Evolutionary conservation across 2,329 filamentous ascomycete species (phyloP).

Genomic region (Epichloe uncinata): DNA sequence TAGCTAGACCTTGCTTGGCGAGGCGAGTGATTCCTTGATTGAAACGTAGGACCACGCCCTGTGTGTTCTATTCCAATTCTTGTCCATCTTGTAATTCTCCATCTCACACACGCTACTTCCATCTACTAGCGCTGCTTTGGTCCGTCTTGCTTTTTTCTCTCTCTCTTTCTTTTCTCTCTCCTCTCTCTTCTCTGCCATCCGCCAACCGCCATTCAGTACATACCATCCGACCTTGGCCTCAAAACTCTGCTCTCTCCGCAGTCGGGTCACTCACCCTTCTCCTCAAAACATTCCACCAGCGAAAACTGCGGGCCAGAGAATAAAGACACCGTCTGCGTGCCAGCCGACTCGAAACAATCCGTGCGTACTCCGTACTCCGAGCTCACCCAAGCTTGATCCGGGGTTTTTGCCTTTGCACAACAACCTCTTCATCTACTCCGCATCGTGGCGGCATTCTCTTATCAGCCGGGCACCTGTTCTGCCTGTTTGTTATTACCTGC

Average conservation of each 20-base stretch:
- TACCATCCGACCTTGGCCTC: too few relatives aligned
- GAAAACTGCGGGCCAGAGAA: too few relatives aligned
- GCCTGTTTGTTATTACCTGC: not conserved
- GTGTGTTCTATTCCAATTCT: not conserved
- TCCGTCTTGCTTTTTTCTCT: not conserved
- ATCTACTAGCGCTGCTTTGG: not conserved
- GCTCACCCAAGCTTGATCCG: too few relatives aligned
- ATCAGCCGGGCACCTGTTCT: not conserved
- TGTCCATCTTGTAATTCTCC: not conserved
- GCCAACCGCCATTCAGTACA: slow-evolving; percentile 3
- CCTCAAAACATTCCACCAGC: too few relatives aligned
- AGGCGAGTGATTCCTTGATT: too few relatives aligned
- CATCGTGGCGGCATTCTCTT: not conserved
- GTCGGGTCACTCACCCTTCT: too few relatives aligned
- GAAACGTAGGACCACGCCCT: too few relatives aligned
- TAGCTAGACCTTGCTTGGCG: too few relatives aligned
- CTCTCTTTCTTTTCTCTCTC: not conserved
- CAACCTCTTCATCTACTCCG: not conserved
- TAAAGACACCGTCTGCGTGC: too few relatives aligned
- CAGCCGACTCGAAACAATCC: too few relatives aligned
- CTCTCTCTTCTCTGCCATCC: not conserved
- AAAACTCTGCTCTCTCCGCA: too few relatives aligned
- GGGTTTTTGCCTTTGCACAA: not conserved
- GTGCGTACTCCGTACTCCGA: too few relatives aligned
- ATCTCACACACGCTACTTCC: not conserved